A percentile compares a stretch with the other conserved stretches of the same genome.
phyloP scores from a whole-genome alignment of 352 stramenopile species.

The Pythium rishiriense region DNA sequence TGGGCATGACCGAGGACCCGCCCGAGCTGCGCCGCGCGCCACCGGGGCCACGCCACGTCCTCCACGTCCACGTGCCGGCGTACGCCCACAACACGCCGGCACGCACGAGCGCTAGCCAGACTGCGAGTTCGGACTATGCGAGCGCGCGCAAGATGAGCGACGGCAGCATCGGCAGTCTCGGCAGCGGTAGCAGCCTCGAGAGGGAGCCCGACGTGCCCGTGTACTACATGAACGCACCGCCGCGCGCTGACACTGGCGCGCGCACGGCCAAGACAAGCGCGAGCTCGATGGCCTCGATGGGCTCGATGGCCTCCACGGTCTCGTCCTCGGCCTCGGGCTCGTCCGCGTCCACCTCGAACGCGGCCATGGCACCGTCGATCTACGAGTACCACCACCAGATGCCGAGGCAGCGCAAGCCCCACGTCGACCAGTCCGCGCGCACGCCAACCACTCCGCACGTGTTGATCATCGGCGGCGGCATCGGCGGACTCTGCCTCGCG shows the following conservation, averaged over 20 bases:
- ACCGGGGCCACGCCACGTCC: background rate
- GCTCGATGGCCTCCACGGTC: slow-evolving; percentile 1
- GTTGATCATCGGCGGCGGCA: slow-evolving; percentile 45
- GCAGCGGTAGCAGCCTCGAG: background rate
- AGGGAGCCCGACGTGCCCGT: slow-evolving; percentile 8
- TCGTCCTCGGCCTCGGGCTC: too few species aligned
- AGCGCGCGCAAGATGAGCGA: slow-evolving; percentile 14
- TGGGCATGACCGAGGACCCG: slow-evolving; percentile 23
- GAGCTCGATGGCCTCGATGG: too few species aligned
- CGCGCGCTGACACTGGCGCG: background rate
- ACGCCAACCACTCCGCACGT: slow-evolving; percentile 13
- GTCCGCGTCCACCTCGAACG: slow-evolving; percentile 6
- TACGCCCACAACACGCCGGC: too few species aligned
- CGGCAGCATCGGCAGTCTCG: slow-evolving; percentile 14
- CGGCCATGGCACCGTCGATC: slow-evolving; percentile 5
- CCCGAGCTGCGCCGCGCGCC: slow-evolving; percentile 1
- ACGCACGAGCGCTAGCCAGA: too few species aligned
- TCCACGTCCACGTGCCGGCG: too few species aligned
- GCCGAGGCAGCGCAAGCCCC: background rate
- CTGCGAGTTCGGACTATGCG: too few species aligned
- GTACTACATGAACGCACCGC: too few species aligned
- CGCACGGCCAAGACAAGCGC: background rate
- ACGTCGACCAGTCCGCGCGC: background rate
- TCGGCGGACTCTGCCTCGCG: slow-evolving; percentile 59
- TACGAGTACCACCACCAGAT: slow-evolving; percentile 31